Conservation (phyloP, 1,284 basidiomycete species). For the Rhodotorula sp. region DNA sequence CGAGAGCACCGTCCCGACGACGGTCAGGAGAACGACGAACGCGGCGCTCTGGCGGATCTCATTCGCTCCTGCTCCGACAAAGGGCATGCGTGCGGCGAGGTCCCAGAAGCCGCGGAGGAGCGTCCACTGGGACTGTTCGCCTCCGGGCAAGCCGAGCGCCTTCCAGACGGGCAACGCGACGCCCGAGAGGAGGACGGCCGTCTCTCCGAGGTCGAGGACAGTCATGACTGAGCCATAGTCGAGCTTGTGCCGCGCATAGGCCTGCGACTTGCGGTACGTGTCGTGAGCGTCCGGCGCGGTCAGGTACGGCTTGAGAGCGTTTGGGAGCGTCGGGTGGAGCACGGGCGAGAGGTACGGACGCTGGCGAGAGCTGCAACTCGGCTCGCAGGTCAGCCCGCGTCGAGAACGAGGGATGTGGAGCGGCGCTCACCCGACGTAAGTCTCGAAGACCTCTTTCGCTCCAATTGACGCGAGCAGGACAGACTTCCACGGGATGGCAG, state of each 20-base stretch:
- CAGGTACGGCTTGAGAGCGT: constrained; percentile 40
- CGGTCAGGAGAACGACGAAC: constrained; percentile 68
- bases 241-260: constrained; percentile 90
- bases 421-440: constrained; percentile 21
- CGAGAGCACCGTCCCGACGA: constrained; percentile 59
- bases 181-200: constrained; percentile 58
- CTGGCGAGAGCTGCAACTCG: constrained; percentile 28
- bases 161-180: constrained; percentile 46
- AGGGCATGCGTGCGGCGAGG: constrained; percentile 7
- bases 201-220: constrained; percentile 70
- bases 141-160: constrained; percentile 62
- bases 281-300: constrained; percentile 21
- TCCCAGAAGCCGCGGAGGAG: constrained; percentile 38
- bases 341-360: constrained; percentile 26
- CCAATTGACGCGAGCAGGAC: constrained; percentile 14
- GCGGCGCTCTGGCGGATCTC: constrained; percentile 80
- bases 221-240: constrained; percentile 73
- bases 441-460: constrained; percentile 24
- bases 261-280: constrained; percentile 67
- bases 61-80: constrained; percentile 3
- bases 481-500: constrained; percentile 26
- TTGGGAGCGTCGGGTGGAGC: constrained; percentile 29
- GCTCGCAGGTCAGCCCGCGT: not conserved
- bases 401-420: not conserved
- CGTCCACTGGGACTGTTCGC: constrained; percentile 47